Evolutionary conservation across 306 rosid genomes (phyloP), one percentile per base, ranked within the genome.

Genomic region (Glycine soja): DNA sequence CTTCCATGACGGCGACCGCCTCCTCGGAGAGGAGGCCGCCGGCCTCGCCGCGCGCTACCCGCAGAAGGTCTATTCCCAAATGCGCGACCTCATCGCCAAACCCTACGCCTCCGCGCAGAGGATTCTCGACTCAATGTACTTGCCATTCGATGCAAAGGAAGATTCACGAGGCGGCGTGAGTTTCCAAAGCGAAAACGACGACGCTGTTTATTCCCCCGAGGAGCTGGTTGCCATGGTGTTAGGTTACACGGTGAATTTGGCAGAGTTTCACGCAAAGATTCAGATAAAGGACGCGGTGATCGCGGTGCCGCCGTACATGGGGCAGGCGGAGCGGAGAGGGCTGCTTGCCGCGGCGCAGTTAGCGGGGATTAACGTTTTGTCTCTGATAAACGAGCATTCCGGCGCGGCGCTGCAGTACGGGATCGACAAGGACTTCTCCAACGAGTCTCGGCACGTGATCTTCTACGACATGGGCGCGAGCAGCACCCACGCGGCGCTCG

Each of bases 341-440:
- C 66, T 95, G 85, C 86, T 92, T 51, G 89, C 81, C 89, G 94
- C 98, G 0, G 99, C 99, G 1, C 86, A 95, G 78, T 70, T 95
- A 57, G 97, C 94, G 1, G 98, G 99, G 61, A 74, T 95, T 78
- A 91, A 90, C 70, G 97, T 92, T 42, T 94, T 95, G 50, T 89
- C 99, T 15, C 71, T 95, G 90, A 84, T 90, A 54, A 93, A 95
- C 71, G 99, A 93, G 86, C 91, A 95, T 83, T 93, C 98, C 3
- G 99, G 99, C 14, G 99, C 99, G 1, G 99, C 99, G 16, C 81
- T 95, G 82, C 99, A 95, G 85, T 95, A 95, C 79, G 99, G 99
- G 54, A 95, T 95, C 30, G 99, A 93, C 78, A 95, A 95, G 88
- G 94, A 95, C 83, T 95, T 95, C 78, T 86, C 97, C 0, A 95